These are phyloP conservation scores for Scenedesmus sp. DNA, from an alignment of 163 green algal genomes.

Conservation along the genomic window DNA sequence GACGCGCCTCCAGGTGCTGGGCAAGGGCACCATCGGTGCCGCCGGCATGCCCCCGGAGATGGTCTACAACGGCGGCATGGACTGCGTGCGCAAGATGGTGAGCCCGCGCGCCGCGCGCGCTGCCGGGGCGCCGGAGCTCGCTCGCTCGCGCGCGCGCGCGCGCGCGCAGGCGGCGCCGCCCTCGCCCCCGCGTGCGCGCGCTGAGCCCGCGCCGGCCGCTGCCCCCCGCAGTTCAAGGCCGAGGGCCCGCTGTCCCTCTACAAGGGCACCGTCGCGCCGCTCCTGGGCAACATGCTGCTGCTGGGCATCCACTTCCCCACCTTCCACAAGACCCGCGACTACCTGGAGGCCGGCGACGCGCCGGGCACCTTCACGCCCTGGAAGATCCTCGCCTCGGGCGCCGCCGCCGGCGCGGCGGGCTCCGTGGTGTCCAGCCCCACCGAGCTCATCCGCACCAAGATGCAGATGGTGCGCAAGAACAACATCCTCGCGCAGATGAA, in stretches of 20 bases:
- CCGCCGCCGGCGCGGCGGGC: conserved; percentile 49
- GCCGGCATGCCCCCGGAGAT: conserved; percentile 49
- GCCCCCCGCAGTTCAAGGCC: conserved; percentile 40
- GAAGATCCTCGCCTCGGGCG: conserved; percentile 52
- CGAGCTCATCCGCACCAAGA: conserved; percentile 62
- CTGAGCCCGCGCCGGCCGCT: too few relatives aligned
- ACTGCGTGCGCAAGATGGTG: conserved; percentile 60
- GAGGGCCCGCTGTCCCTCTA: conserved; percentile 59
- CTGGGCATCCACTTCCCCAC: conserved; percentile 63
- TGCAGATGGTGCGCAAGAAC: conserved; percentile 58
- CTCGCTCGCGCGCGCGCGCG: too few relatives aligned
- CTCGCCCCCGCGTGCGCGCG: too few relatives aligned
- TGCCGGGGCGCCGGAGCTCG: too few relatives aligned
- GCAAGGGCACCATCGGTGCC: conserved; percentile 54
- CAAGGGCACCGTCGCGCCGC: conserved; percentile 53
- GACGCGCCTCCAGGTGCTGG: conserved; percentile 57
- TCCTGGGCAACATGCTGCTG: conserved; percentile 64
- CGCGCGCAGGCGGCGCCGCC: too few relatives aligned
- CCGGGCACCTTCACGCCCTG: conserved; percentile 41
- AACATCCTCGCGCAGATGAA: conserved; percentile 52
- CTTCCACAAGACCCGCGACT: conserved; percentile 48
- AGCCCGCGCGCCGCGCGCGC: neutral
- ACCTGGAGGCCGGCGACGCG: conserved; percentile 44
- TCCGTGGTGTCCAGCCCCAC: conserved; percentile 54
- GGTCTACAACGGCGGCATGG: conserved; percentile 54